These are phyloP conservation scores for Leccinum ponderosum DNA, from an alignment of 1,284 basidiomycete genomes.

Conservation along the genomic window DNA sequence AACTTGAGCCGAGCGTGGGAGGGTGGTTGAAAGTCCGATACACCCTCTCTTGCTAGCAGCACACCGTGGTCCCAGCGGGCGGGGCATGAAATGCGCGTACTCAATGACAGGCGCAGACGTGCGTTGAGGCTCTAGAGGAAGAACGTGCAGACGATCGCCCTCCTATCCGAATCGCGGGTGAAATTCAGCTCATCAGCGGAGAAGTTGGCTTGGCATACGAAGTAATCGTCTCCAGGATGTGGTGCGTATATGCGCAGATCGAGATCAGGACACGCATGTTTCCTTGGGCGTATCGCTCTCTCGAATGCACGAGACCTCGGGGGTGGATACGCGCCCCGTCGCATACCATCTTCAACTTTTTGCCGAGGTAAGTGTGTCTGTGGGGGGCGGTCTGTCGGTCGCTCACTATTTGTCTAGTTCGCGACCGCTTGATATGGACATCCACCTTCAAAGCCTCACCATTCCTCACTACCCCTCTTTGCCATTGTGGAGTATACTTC, in stretches of 20 bases:
- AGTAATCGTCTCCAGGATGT: too few relatives aligned
- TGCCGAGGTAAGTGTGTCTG: conserved; percentile 62
- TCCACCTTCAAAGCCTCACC: conserved; percentile 94
- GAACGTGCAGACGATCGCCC: too few relatives aligned
- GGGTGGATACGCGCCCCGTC: conserved; percentile 44
- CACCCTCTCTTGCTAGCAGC: too few relatives aligned
- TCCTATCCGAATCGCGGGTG: too few relatives aligned
- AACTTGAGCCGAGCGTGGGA: too few relatives aligned
- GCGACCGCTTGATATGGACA: conserved; percentile 90
- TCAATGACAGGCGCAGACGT: too few relatives aligned
- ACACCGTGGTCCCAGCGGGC: too few relatives aligned
- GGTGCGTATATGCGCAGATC: conserved; percentile 51
- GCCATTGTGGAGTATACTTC: conserved; percentile 90
- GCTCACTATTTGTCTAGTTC: conserved; percentile 52
- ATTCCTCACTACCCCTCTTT: conserved; percentile 97
- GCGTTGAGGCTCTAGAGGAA: too few relatives aligned
- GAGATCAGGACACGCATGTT: conserved; percentile 86
- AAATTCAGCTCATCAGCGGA: too few relatives aligned
- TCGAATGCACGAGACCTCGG: conserved; percentile 92
- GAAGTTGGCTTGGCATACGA: too few relatives aligned
- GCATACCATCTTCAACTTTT: conserved; percentile 98
- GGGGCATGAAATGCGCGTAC: too few relatives aligned
- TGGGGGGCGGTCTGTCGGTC: conserved; percentile 39
- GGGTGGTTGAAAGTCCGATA: too few relatives aligned
- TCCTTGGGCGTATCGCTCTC: conserved; percentile 46